Percentiles rank a stretch among this genome's conserved stretches.
Evolutionary conservation across 805 yeast genomes (phyloP).

Genomic region (Deakozyma indianensis): DNA sequence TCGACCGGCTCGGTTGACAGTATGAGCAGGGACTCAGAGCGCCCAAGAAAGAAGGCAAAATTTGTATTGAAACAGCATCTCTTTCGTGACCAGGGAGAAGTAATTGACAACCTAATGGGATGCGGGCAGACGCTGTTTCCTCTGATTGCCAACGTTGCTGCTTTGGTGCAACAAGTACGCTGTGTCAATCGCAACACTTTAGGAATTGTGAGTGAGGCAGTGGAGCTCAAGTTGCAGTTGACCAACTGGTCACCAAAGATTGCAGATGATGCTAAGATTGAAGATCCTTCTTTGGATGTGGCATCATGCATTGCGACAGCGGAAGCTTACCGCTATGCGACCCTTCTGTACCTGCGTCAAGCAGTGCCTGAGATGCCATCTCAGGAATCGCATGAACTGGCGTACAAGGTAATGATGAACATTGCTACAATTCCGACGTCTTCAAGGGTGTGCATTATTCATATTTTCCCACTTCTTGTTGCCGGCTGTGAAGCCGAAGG

Average conservation of each 20-base stretch:
- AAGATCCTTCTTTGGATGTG: conserved; percentile 38
- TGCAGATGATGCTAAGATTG: conserved; percentile 22
- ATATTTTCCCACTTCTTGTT: conserved; percentile 50
- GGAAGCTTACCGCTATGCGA: conserved; percentile 50
- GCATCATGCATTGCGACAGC: conserved; percentile 54
- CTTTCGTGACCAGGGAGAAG: conserved; percentile 21
- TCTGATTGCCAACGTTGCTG: conserved; percentile 49
- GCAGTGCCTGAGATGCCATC: conserved; percentile 60
- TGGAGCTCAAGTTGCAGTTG: conserved; percentile 36
- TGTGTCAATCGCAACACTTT: conserved; percentile 28
- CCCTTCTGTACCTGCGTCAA: conserved; percentile 47
- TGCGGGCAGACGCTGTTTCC: conserved; percentile 52
- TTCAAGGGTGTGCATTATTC: conserved; percentile 42
- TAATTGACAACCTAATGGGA: conserved; percentile 52
- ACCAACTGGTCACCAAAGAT: conserved; percentile 43
- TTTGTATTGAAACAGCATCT: conserved; percentile 26
- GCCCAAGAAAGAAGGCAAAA: conserved; percentile 1
- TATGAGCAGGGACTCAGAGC: not conserved
- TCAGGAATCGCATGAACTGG: conserved; percentile 35
- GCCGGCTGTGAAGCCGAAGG: conserved; percentile 52
- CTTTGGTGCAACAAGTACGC: conserved; percentile 36
- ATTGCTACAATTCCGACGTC: conserved; percentile 48
- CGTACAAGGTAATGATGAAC: conserved; percentile 44
- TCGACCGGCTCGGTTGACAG: not conserved
- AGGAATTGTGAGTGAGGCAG: conserved; percentile 37